Conservation (phyloP, 257 asterid species). For the Anisodus tanguticus region DNA sequence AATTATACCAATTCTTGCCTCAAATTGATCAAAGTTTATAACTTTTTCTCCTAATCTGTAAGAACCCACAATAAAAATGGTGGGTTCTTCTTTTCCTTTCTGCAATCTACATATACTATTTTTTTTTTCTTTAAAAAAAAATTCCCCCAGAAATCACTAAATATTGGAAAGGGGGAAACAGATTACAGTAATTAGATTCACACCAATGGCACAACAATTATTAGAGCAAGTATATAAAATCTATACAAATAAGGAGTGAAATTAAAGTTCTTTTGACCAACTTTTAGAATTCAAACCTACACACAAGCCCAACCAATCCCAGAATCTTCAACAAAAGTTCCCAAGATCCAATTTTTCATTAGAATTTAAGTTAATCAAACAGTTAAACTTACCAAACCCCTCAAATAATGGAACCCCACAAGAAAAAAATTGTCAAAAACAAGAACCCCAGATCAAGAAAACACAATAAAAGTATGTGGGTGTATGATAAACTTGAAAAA, state of each 20-base stretch:
- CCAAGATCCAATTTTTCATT: slow-evolving; percentile 58
- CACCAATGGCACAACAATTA: slow-evolving; percentile 31
- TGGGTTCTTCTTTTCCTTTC: slow-evolving; percentile 34
- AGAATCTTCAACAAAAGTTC: slow-evolving; percentile 59
- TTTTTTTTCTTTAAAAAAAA: slow-evolving; percentile 29
- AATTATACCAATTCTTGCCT: no score
- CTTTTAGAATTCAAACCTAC: slow-evolving; percentile 31
- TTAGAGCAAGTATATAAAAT: slow-evolving; percentile 20
- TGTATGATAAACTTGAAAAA: no score
- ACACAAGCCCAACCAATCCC: slow-evolving; percentile 64
- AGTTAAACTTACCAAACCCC: background rate
- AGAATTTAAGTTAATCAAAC: slow-evolving; percentile 24
- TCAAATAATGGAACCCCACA: background rate
- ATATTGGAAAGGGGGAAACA: slow-evolving; percentile 40
- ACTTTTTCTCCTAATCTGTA: slow-evolving; percentile 24
- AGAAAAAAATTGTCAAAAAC: slow-evolving; percentile 34
- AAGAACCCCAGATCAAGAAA: slow-evolving; percentile 6
- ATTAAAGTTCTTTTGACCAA: slow-evolving; percentile 21
- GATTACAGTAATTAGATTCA: slow-evolving; percentile 41
- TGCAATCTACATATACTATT: slow-evolving; percentile 34
- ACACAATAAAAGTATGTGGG: background rate
- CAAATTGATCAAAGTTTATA: no score
- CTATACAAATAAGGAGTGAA: background rate
- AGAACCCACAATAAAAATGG: slow-evolving; percentile 75
- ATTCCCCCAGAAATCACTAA: slow-evolving; percentile 47